Base-by-base conservation (phyloP, 2,329 filamentous ascomycete genomes). In the Xylariaceae sp. region DNA sequence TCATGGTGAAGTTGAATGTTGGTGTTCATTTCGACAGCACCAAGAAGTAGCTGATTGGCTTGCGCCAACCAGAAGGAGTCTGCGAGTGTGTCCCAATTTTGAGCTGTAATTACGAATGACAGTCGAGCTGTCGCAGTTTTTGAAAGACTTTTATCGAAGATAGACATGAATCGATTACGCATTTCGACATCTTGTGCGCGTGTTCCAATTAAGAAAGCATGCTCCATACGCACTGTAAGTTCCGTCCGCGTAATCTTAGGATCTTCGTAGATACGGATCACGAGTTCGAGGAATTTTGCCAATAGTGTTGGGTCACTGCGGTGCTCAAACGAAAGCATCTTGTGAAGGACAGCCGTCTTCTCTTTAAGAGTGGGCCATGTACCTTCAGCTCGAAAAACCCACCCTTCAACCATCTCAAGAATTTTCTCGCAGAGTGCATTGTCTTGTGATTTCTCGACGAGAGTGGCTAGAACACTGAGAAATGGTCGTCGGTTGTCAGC, bases 31-130 rank as follows among this genome's bases (percentile, higher is more conserved):
- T 99, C 94, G 40, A 97, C 81, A 6, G 89, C 92, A 15, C 94
- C 92, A 60, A 99, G 83, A 52, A 99, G 83, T 39, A 99, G 78
- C 65, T 99, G 94, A 16, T 91, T 91, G 32, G 95, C 92, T 71
- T 99, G 94, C 39, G 91, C 87, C 47, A 99, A 77, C 95, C 95
- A 99, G 74, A 95, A 99, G 1, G 89, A 95, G 63, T 99, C 94
- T 1, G 85, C 85, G 45, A 99, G 78, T 0, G 89, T 95, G 68
- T 97, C 92, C 94, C 94, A 99, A 64, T 97, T 97, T 69, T 99
- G 95, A 21, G 88, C 87, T 0, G 85, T 86, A 51, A 99, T 81
- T 3, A 97, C 87, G 72, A 96, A 97, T 55, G 87, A 87, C 37
- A 99, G 78, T 36, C 95, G 86, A 54, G 89, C 89, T 65, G 88